phyloP scores from a whole-genome alignment of 2,329 filamentous ascomycete species.

The Pseudocercospora musae region DNA sequence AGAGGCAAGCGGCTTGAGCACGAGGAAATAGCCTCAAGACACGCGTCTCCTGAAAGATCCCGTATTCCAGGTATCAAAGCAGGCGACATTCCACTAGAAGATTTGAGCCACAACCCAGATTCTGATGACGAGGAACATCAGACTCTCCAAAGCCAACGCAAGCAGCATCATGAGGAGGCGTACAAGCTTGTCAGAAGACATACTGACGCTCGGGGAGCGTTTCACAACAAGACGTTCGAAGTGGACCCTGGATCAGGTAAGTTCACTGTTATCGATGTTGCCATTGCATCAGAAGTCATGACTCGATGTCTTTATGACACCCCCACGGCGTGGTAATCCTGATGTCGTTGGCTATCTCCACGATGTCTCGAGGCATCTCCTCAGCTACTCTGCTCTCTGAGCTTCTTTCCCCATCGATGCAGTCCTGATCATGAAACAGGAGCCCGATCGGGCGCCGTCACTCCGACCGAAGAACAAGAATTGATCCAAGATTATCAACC shows the following conservation, averaged over 20 bases:
- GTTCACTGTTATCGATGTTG: not conserved
- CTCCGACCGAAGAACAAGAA: constrained; percentile 47
- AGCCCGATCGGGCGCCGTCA: constrained; percentile 46
- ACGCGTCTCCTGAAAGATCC: constrained; percentile 25
- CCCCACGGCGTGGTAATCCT: constrained; percentile 23
- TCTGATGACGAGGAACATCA: constrained; percentile 18
- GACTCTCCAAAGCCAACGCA: constrained; percentile 21
- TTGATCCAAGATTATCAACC: constrained; percentile 62
- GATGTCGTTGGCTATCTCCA: not conserved
- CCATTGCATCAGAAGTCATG: not conserved
- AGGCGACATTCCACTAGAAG: constrained; percentile 31
- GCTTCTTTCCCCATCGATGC: not conserved
- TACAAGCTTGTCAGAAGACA: constrained; percentile 44
- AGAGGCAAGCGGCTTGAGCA: constrained; percentile 35
- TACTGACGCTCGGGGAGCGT: constrained; percentile 26
- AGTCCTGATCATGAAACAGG: constrained; percentile 19
- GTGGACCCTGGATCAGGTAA: constrained; percentile 7
- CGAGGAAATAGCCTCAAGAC: constrained; percentile 31
- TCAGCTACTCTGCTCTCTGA: not conserved
- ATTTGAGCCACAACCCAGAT: constrained; percentile 26
- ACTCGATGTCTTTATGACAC: not conserved
- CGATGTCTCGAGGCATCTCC: not conserved
- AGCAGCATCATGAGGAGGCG: constrained; percentile 40
- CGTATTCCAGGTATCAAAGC: constrained; percentile 14
- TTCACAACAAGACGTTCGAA: constrained; percentile 16